These are phyloP conservation scores for Conticribra weissflogii DNA, from an alignment of 108 stramenopile genomes.

Conservation along the genomic window DNA sequence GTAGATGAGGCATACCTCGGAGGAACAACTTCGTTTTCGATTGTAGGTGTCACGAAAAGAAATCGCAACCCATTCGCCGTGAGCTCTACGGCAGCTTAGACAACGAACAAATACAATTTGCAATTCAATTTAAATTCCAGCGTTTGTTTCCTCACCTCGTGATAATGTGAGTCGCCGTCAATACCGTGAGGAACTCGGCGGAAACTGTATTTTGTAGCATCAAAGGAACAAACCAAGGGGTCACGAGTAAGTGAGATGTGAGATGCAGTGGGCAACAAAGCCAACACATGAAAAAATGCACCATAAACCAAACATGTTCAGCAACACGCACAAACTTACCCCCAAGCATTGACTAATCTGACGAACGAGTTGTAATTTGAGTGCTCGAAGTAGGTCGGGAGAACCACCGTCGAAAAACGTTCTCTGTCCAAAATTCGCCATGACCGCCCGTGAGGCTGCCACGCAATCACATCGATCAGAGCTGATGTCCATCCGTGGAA, in stretches of 20 bases:
- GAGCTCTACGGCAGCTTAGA: background rate
- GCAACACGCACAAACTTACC: too few relatives aligned
- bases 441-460: background rate
- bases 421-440: background rate
- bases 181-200: background rate
- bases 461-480: too few relatives aligned
- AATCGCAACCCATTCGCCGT: background rate
- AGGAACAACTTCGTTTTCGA: background rate
- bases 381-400: background rate
- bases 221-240: background rate
- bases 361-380: background rate
- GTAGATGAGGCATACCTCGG: background rate
- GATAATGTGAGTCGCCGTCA: background rate
- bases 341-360: background rate
- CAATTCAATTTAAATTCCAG: background rate
- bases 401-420: background rate
- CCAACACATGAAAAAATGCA: background rate
- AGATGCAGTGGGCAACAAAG: background rate
- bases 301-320: background rate
- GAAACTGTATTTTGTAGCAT: background rate
- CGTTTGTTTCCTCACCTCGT: background rate
- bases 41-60: too few relatives aligned
- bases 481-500: too few relatives aligned
- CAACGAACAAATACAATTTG: too few relatives aligned
- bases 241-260: background rate